Conservation (phyloP, 202 grass and related monocot species). For the Brachypodium distachyon region DNA sequence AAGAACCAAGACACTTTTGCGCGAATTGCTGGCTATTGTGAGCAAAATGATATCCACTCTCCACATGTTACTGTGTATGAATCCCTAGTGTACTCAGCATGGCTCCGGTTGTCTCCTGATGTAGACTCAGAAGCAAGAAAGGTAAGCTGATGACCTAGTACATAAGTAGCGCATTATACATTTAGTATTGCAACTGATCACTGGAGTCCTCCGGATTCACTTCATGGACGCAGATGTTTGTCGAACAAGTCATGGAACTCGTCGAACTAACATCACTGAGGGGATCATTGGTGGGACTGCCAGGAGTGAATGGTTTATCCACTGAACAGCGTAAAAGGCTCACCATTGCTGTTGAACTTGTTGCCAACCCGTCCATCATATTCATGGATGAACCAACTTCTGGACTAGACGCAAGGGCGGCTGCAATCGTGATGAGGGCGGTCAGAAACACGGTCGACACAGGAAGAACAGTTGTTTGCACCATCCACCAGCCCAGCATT, state of each 20-base stretch:
- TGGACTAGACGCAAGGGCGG: constrained; percentile 85
- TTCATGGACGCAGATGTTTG: constrained; percentile 63
- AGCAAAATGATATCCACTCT: constrained; percentile 96
- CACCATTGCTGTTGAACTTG: constrained; percentile 96
- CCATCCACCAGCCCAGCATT: constrained; percentile 95
- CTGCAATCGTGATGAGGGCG: constrained; percentile 90
- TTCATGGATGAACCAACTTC: constrained; percentile 99
- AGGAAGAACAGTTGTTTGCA: constrained; percentile 92
- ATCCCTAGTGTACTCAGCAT: constrained; percentile 92
- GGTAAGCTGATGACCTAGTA: constrained; percentile 14
- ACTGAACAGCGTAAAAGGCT: constrained; percentile 91
- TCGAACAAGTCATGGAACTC: constrained; percentile 86
- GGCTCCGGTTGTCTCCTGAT: constrained; percentile 77
- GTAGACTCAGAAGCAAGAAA: constrained; percentile 74
- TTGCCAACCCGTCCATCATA: constrained; percentile 93
- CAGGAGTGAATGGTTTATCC: constrained; percentile 87
- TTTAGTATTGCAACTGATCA: neutral
- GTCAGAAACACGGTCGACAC: constrained; percentile 90
- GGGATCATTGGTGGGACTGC: constrained; percentile 73
- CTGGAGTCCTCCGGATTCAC: neutral
- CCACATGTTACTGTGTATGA: constrained; percentile 90
- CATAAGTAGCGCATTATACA: neutral
- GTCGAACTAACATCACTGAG: constrained; percentile 71
- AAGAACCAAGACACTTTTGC: constrained; percentile 98
- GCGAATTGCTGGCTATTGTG: constrained; percentile 82